phyloP scores from a whole-genome alignment of 495 filamentous ascomycete genomes.

The Ascodesmis nigricans region DNA sequence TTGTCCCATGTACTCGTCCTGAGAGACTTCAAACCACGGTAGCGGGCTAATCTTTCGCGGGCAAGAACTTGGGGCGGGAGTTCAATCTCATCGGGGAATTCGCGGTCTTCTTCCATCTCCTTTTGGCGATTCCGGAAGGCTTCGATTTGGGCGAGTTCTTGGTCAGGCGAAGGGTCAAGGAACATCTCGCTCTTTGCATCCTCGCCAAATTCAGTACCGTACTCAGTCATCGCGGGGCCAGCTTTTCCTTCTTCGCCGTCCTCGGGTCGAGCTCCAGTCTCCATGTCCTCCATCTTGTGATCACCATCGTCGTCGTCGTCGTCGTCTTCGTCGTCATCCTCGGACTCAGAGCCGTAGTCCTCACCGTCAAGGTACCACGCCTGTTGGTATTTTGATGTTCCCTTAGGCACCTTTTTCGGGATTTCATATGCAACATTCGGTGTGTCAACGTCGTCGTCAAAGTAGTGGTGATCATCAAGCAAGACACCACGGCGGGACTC shows the following conservation, averaged over 20 bases:
- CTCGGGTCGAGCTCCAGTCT: slow-evolving; percentile 34
- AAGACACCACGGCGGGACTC: slow-evolving; percentile 50
- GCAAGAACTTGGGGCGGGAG: slow-evolving; percentile 71
- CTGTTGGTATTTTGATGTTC: slow-evolving; percentile 80
- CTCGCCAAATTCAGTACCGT: slow-evolving; percentile 47
- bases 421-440: slow-evolving; percentile 25
- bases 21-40: slow-evolving; percentile 75
- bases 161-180: slow-evolving; percentile 62
- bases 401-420: slow-evolving; percentile 63
- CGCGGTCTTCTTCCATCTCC: slow-evolving; percentile 69
- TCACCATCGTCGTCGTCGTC: slow-evolving; percentile 30
- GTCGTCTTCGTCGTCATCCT: slow-evolving; percentile 45
- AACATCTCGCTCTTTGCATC: slow-evolving; percentile 76
- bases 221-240: slow-evolving; percentile 48
- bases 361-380: slow-evolving; percentile 74
- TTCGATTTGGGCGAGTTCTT: slow-evolving; percentile 56
- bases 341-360: slow-evolving; percentile 46
- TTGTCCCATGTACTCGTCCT: slow-evolving; percentile 72
- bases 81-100: slow-evolving; percentile 96
- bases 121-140: slow-evolving; percentile 58
- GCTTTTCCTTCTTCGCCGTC: slow-evolving; percentile 60
- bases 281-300: slow-evolving; percentile 28
- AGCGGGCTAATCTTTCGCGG: slow-evolving; percentile 61
- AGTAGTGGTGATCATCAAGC: slow-evolving; percentile 93
- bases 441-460: slow-evolving; percentile 68